These are phyloP conservation scores for Fusarium vanettenii DNA, from an alignment of 2,329 filamentous ascomycete species.

Conservation along the genomic window DNA sequence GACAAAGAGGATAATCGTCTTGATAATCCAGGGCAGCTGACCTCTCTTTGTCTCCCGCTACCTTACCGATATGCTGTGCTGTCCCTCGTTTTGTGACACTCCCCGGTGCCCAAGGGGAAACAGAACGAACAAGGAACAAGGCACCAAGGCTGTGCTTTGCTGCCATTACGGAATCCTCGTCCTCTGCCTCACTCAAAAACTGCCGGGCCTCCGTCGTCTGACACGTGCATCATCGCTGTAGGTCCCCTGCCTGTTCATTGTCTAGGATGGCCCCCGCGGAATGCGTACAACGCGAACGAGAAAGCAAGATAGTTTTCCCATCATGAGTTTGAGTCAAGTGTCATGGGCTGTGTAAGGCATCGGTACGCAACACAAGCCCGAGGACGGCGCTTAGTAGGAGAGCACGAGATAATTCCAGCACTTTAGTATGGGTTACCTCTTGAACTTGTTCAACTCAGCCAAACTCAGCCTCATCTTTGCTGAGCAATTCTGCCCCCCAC, in stretches of 20 bases:
- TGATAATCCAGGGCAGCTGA: slow-evolving; percentile 25
- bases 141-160: not conserved
- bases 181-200: slow-evolving; percentile 23
- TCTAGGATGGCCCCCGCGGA: slow-evolving; percentile 19
- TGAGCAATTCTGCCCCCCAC: slow-evolving; percentile 3
- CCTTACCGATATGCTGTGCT: not conserved
- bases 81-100: slow-evolving; percentile 16
- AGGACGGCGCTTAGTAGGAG: slow-evolving; percentile 2
- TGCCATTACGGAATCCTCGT: slow-evolving; percentile 2
- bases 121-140: not conserved
- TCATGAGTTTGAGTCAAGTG: not conserved
- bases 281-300: not conserved
- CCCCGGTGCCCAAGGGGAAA: not conserved
- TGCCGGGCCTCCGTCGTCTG: slow-evolving; percentile 44
- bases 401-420: slow-evolving; percentile 21
- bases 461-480: slow-evolving; percentile 29
- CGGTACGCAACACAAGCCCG: slow-evolving; percentile 1
- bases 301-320: not conserved
- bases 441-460: not conserved
- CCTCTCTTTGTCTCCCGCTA: slow-evolving; percentile 8
- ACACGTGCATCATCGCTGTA: slow-evolving; percentile 48
- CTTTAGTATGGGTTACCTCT: slow-evolving; percentile 30
- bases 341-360: slow-evolving; percentile 24
- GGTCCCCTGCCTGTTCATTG: slow-evolving; percentile 15
- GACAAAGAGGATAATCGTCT: slow-evolving; percentile 3